A percentile compares a stretch with the other conserved stretches of the same genome.
These are phyloP conservation scores for Eucalyptus virginea DNA, from an alignment of 345 rosid species.

Conservation along the genomic window DNA sequence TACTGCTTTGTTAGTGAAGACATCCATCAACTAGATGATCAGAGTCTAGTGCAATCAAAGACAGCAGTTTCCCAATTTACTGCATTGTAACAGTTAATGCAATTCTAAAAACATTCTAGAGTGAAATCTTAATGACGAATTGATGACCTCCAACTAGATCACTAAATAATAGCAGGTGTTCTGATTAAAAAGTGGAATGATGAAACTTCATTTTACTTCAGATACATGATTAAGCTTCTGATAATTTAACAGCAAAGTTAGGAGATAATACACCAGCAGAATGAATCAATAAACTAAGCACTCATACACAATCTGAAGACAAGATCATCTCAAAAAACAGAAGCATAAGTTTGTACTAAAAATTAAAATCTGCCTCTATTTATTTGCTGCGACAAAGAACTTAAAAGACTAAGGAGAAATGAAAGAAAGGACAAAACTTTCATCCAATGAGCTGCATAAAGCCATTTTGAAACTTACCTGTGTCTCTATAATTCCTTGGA, in stretches of 20 bases:
- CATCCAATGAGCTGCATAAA: not conserved
- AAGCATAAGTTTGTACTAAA: not conserved
- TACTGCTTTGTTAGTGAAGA: not conserved
- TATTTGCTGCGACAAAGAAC: not conserved
- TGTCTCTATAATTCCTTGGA: slow-evolving; percentile 70
- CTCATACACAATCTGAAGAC: not conserved
- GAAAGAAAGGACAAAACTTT: not conserved
- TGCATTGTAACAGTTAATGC: not conserved
- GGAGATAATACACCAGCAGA: not conserved
- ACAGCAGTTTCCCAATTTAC: not conserved
- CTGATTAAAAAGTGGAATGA: not conserved
- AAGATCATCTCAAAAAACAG: not conserved
- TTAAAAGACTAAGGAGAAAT: not conserved
- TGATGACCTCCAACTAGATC: not conserved
- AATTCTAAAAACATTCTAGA: not conserved
- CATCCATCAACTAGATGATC: not conserved
- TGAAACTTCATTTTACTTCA: not conserved
- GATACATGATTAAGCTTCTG: not conserved
- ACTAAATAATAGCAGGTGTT: not conserved
- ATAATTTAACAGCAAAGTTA: not conserved
- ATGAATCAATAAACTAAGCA: not conserved
- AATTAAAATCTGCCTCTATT: not conserved
- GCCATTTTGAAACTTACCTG: slow-evolving; percentile 18
- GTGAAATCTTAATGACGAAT: not conserved
- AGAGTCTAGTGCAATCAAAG: not conserved